Evolutionary conservation across 2,329 filamentous ascomycete genomes (phyloP), one percentile per base, ranked within the genome.

Genomic region (Sporothrix globosa): DNA sequence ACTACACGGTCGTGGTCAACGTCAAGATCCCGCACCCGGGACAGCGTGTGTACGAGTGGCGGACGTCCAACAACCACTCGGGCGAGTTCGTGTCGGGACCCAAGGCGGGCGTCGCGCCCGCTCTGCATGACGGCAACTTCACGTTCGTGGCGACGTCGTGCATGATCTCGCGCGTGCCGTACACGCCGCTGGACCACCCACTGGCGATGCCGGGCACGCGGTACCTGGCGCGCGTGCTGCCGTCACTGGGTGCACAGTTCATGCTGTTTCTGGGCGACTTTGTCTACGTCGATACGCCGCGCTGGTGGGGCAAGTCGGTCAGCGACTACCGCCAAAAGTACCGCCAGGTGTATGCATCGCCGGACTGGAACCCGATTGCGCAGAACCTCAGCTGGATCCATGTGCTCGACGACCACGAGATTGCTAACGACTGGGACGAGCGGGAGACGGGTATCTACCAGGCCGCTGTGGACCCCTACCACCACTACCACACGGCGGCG

Each of bases 321-420:
- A 89, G 92, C 69, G 89, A 93, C 76, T 99, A 97, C 79, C 88
- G 94, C 66, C 88, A 92, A 77, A 93, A 97, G 77, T 99, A 99
- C 77, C 90, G 95, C 24, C 93, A 96, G 75, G 90, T 97, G n/a
- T 99, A 99, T 77, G 91, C 92, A 0, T 97, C 94, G 2, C 95
- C 95, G 0, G 95, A 97, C 74, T 99, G 96, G 96, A 84, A 87
- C 0, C 82, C 88, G 0, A 89, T 92, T 13, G 88, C 88, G 0
- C 85, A 91, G 74, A 90, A 93, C 69, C 83, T 98, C n/a, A 96
- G 94, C 75, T 99, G 96, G 96, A 92, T 98, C 58, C 96, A 99
- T 77, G 94, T 97, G 2, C 87, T 97, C 7, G 96, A 99, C 77
- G 96, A 99, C 78, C 96, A 99, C 76, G 96, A 99, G 78, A 97